Base-by-base conservation (phyloP, 1,284 basidiomycete genomes). In the Trichosporon ovoides region DNA sequence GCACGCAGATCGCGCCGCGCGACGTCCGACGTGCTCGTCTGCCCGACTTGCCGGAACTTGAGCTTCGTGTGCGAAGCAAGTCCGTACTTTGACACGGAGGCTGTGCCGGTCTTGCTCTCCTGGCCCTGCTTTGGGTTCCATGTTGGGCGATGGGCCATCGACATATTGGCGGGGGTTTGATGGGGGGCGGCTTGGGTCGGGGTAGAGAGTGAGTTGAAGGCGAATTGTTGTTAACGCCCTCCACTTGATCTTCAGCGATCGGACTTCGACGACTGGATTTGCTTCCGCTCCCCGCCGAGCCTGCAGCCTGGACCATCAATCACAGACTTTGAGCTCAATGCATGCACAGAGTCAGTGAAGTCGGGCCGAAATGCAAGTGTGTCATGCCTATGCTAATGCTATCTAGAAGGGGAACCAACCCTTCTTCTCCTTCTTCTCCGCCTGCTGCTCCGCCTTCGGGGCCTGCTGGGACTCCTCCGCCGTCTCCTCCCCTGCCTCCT, bases 1-100 rank as follows among this genome's bases (percentile, higher is more conserved):
- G 86, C 83, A 33, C 89, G 83, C 55, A 97, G 78, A 72, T 97
- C 92, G 24, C 84, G 82, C 63, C 86, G 86, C 60, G 83, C 81
- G 5, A 94, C 85, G 65, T 96, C 93, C 1, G 76, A 77, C 1
- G 81, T 73, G 1, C 86, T 86, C 0, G 88, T 91, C 76, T 94
- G 91, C 5, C 91, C 91, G 2, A 87, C 83, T 80, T 93, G 89
- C 35, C 93, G 85, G 79, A 96, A 97, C 81, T 97, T 97, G 64
- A 97, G 86, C 78, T 94, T 94, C 1, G 92, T 97, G 75, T 96
- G 89, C 4, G 89, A 82, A 3, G 93, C 89, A 82, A 95, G 88
- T 72, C 94, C 90, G 59, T 88, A 84, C 70, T 89, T 87, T 13
- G 90, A 92, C 78, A 87, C 89, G 73, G 91, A 89, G 62, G 89